Evolutionary conservation across 176 grass and related monocot species (phyloP), one percentile per base, ranked within the genome.

Genomic region (Bromus sterilis): DNA sequence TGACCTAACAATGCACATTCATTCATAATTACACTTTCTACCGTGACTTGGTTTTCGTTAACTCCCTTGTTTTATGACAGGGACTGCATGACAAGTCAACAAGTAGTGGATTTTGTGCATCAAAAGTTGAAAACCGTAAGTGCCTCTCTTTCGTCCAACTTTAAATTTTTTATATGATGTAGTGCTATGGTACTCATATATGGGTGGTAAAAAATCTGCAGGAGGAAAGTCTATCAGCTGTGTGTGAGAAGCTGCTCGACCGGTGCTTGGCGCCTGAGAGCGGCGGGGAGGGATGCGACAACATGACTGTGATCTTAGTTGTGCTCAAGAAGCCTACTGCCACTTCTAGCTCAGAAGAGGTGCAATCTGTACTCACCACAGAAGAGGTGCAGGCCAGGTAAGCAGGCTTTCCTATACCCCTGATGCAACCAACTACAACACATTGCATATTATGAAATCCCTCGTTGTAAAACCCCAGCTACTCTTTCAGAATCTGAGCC

Each of bases 81-180:
- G 95, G 95, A 94, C 65, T 98, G 95, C 86, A 98, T 98, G 92
- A 76, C 92, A 83, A 98, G 92, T 83, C 95, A 98, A 77, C 81
- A 93, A 80, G 63, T 98, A 63, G 92, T 98, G 57, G 90, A 98
- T 80, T 98, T 98, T 82, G 61, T 98, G 11, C 92, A 70, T 16
- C 63, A 93, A 34, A 79, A 91, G 60, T 73, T 94, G 46, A 87
- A 77, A 6, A 85, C 66, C 69, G 95, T 98, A 84, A 94, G 89
- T 41, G 83, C 34, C 28, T 75, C 32, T 72, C 21, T 25, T 31
- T 25, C 8, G 21, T 2, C 10, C 8, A 60, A 34, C 44, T 36
- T 36, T 76, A 28, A 18, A 68, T 26, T 46, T 11, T 9, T 48
- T 18, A 64, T 23, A 33, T 68, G 4, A 1, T 11, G 3, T 37